Evolutionary conservation across 2,329 filamentous ascomycete genomes (phyloP), one percentile per base, ranked within the genome.

Genomic region (Dothistroma pini): DNA sequence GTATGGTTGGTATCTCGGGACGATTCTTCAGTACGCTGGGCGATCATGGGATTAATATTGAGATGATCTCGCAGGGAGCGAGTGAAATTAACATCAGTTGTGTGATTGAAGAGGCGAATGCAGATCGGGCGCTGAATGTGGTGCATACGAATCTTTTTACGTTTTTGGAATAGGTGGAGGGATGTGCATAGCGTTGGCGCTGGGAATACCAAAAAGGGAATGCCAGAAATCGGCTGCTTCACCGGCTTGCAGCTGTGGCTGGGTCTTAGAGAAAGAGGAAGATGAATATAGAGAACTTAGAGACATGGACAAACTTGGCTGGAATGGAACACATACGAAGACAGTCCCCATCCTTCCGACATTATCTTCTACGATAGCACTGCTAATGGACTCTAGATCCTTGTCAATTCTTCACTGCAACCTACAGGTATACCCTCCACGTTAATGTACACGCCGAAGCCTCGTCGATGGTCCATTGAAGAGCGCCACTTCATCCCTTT

Each of bases 71-170:
- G 25, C 95, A 99, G 80, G 95, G 95, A 71, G 95, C 95, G 29
- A 97, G 93, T 74, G 95, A 99, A 80, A 99, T 99, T 78, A 99
- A 97, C 76, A 99, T 99, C 63, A 96, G 92, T 11, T 99, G 95
- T 73, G 95, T 99, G 51, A 96, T 99, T 74, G 91, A 96, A 71
- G 91, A 91, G 68, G 83, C 88, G 67, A 92, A 97, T 73, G 93
- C 95, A 22, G 91, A 93, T 68, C 86, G 95, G 68, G 95, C 95
- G 34, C 89, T 99, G 82, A 97, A 96, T 74, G 91, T 97, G 71
- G 83, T 99, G 66, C 95, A 99, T 75, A 97, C 95, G 21, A 93
- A 93, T 79, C 85, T 99, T 60, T 97, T 99, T 75, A 97, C 93
- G 1, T 97, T 97, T 77, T 82, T 97, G 71, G 93, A 97, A 64